A percentile compares a stretch with the other conserved stretches of the same genome.
phyloP scores from a whole-genome alignment of 2,329 filamentous ascomycete genomes.

The Xylariaceae sp. region DNA sequence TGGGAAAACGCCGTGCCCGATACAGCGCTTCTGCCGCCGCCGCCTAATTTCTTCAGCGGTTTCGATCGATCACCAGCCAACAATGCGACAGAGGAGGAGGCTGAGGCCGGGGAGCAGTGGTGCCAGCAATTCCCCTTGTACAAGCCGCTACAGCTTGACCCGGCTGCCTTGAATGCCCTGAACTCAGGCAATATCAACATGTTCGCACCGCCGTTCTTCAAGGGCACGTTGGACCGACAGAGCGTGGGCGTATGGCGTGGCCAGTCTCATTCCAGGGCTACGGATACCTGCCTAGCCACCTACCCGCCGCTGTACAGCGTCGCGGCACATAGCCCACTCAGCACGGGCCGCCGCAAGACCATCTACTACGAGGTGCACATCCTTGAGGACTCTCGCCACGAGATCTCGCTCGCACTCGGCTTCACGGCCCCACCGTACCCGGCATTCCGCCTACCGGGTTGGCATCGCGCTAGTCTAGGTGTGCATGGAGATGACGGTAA shows the following conservation, averaged over 20 bases:
- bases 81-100: conserved; percentile 70
- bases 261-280: conserved; percentile 48
- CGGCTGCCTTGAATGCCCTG: conserved; percentile 54
- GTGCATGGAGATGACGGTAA: conserved; percentile 84
- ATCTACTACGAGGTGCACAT: conserved; percentile 77
- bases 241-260: conserved; percentile 59
- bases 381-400: conserved; percentile 44
- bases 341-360: conserved; percentile 50
- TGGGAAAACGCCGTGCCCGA: conserved; percentile 76
- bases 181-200: conserved; percentile 59
- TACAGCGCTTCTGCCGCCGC: conserved; percentile 73
- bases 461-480: conserved; percentile 76
- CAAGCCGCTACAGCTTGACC: conserved; percentile 56
- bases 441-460: conserved; percentile 77
- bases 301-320: conserved; percentile 73
- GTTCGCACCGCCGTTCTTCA: conserved; percentile 56
- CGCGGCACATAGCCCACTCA: conserved; percentile 61
- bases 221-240: conserved; percentile 52
- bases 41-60: conserved; percentile 68
- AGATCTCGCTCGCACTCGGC: conserved; percentile 67
- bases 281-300: conserved; percentile 69
- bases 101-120: conserved; percentile 70
- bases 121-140: conserved; percentile 65
- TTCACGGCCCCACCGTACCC: conserved; percentile 78
- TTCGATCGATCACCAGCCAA: conserved; percentile 70